These are phyloP conservation scores for Lactifluus pinguis DNA, from an alignment of 768 basidiomycete species.

Conservation along the genomic window DNA sequence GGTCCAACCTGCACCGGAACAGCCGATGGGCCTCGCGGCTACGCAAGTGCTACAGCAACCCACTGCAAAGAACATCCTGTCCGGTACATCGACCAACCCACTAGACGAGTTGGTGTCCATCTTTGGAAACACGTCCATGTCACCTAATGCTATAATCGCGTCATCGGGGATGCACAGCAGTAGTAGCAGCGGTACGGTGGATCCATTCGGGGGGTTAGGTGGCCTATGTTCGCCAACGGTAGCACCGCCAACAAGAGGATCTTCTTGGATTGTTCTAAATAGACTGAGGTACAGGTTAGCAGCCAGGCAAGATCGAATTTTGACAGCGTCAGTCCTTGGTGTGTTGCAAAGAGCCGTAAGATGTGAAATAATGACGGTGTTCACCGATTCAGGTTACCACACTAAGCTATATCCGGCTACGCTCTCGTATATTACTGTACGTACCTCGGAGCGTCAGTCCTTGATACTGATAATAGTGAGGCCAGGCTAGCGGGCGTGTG, in stretches of 20 bases:
- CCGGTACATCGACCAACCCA: neutral
- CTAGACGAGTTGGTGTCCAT: too few relatives aligned
- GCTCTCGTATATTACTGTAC: too few relatives aligned
- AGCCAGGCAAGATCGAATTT: conserved; percentile 5
- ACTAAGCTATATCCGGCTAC: too few relatives aligned
- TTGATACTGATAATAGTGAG: too few relatives aligned
- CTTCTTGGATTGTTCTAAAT: conserved; percentile 8
- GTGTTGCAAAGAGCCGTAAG: neutral
- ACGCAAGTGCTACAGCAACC: conserved; percentile 64
- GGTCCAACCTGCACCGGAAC: conserved; percentile 46
- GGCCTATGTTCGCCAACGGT: conserved; percentile 10
- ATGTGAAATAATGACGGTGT: too few relatives aligned
- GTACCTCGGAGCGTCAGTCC: too few relatives aligned
- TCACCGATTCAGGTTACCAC: too few relatives aligned
- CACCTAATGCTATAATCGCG: too few relatives aligned
- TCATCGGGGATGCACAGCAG: conserved; percentile 2
- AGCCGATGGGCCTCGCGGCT: conserved; percentile 70
- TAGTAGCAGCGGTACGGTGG: conserved; percentile 2
- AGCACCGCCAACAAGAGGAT: conserved; percentile 12
- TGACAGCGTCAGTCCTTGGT: neutral
- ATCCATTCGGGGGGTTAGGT: conserved; percentile 12
- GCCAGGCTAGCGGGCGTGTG: too few relatives aligned
- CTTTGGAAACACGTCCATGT: too few relatives aligned
- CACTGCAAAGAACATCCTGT: conserved; percentile 66
- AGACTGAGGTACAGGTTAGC: conserved; percentile 11